Base-by-base conservation (phyloP, 2,329 filamentous ascomycete species). In the Annulohypoxylon truncatum region DNA sequence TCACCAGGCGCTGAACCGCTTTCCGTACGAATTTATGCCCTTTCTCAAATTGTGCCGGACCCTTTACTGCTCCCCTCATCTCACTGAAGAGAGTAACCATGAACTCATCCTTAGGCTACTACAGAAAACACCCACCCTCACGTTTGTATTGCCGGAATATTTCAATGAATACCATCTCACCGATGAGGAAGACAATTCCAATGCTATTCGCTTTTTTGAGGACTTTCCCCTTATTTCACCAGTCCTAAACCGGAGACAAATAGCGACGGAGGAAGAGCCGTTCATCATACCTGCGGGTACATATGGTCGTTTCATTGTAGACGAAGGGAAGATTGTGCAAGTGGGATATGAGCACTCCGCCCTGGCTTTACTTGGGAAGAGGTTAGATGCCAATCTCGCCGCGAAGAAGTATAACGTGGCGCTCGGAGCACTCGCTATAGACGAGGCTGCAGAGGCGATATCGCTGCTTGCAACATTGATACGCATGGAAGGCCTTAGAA, bases 161-260 rank as follows among this genome's bases (percentile, higher is more conserved):
- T 97, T 97, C 76, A 85, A 86, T 42, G 87, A 87, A 33, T 97
- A 96, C 72, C 87, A 90, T 66, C 88, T 94, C 10, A 89, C 91
- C 38, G 89, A 92, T 56, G 94, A 97, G 78, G 93, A 97, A 69
- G 92, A 96, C 64, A 94, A 96, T 70, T 89, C 88, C 24, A 96
- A 96, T 72, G 88, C 88, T 15, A 38, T 92, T 97, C 65, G 84
- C 87, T 85, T 97, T 3, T 81, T 84, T 0, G 82, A 85, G 46
- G 84, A 89, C 54, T 80, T 94, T 6, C 83, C 88, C 1, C 83
- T 94, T 2, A 91, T 95, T 66, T 79, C 79, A 3, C 75, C 83
- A 67, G 76, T 80, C 54, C 75, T 84, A 62, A 79, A 78, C 13
- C 82, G 83, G 73, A 82, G 80, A 62, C 79, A 82, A 64, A 75